phyloP scores from a whole-genome alignment of 306 rosid genomes.

The Leucaena leucocephala region DNA sequence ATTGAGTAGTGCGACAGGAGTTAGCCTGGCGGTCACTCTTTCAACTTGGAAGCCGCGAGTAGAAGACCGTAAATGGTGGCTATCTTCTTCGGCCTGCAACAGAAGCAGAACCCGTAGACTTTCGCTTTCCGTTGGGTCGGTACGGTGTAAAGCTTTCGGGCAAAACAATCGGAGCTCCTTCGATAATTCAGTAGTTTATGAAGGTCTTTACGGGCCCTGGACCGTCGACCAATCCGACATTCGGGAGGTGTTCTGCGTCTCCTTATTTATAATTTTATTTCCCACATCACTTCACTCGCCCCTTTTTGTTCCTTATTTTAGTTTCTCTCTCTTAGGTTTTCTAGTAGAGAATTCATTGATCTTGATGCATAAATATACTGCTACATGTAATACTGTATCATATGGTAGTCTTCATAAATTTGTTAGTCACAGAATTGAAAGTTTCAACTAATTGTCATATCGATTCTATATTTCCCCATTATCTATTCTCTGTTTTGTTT shows the following conservation, averaged over 20 bases:
- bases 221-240: constrained; percentile 72
- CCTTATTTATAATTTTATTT: background rate
- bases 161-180: constrained; percentile 48
- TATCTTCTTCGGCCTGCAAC: background rate
- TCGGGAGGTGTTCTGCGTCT: constrained; percentile 55
- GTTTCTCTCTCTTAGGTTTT: constrained; percentile 4
- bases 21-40: background rate
- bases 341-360: background rate
- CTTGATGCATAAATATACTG: background rate
- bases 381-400: background rate
- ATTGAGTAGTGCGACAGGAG: background rate
- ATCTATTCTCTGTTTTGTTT: background rate
- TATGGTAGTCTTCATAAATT: background rate
- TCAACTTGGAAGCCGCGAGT: constrained; percentile 15
- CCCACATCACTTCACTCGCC: background rate
- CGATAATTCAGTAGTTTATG: constrained; percentile 45
- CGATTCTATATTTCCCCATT: background rate
- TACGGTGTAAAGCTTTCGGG: constrained; percentile 63
- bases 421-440: background rate
- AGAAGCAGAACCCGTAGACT: constrained; percentile 4
- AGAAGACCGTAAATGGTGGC: constrained; percentile 14
- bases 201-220: constrained; percentile 93
- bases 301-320: background rate
- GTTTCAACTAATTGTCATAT: background rate
- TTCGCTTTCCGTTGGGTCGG: constrained; percentile 11